Evolutionary conservation across 441 rosid genomes (phyloP).

Genomic region (Viola pubescens): DNA sequence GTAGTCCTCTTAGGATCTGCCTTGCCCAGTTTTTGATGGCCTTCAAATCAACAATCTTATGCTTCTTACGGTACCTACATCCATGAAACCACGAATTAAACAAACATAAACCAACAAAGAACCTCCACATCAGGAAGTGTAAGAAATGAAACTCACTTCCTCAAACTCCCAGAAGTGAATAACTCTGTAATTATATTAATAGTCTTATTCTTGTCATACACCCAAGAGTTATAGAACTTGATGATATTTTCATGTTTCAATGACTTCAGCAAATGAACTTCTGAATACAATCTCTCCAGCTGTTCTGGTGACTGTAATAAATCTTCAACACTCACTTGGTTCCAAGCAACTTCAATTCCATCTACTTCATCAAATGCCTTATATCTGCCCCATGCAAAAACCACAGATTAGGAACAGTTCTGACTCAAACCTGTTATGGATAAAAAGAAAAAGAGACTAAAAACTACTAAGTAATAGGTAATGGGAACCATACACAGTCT

Average conservation of each 20-base stretch:
- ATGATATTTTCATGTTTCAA: conserved; percentile 62
- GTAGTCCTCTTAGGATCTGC: conserved; percentile 69
- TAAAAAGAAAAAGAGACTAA: background rate
- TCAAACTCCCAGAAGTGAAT: conserved; percentile 69
- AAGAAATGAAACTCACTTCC: conserved; percentile 39
- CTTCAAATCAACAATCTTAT: conserved; percentile 54
- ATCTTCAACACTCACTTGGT: conserved; percentile 54
- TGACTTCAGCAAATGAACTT: conserved; percentile 62
- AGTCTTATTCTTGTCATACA: conserved; percentile 53
- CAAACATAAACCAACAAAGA: conserved; percentile 4
- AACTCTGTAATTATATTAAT: conserved; percentile 77
- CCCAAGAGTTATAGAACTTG: conserved; percentile 64
- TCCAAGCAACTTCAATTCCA: conserved; percentile 89
- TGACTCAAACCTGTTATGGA: background rate
- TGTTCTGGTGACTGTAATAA: conserved; percentile 58
- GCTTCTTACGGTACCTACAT: conserved; percentile 61
- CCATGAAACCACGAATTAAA: conserved; percentile 6
- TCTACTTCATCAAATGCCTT: conserved; percentile 69
- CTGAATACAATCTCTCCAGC: conserved; percentile 58
- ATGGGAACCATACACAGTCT: conserved; percentile 67
- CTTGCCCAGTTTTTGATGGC: conserved; percentile 80
- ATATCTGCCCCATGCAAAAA: conserved; percentile 29
- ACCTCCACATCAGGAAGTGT: background rate
- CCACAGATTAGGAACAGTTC: background rate
- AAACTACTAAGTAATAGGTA: conserved; percentile 16